Conservation (phyloP, 202 grass and related monocot species). For the Zizania palustris region DNA sequence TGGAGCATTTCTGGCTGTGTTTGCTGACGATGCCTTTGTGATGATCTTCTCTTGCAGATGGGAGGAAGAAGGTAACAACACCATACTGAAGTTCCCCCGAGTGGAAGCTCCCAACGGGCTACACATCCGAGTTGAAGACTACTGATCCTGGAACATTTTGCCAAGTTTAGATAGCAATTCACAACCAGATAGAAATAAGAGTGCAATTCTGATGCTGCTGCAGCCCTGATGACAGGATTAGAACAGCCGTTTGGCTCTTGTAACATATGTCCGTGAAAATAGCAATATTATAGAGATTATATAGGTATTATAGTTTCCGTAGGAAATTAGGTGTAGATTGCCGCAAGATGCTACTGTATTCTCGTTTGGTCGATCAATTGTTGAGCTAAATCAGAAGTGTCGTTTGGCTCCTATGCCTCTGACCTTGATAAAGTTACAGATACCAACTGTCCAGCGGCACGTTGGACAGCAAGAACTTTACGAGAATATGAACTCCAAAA, state of each 20-base stretch:
- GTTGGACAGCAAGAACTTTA: too few species aligned
- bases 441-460: background rate
- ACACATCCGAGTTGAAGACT: slow-evolving; percentile 66
- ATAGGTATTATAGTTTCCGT: slow-evolving; percentile 49
- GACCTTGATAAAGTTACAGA: slow-evolving; percentile 11
- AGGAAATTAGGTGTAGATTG: slow-evolving; percentile 41
- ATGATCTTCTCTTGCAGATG: slow-evolving; percentile 57
- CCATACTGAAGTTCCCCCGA: slow-evolving; percentile 82
- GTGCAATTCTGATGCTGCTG: slow-evolving; percentile 31
- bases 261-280: slow-evolving; percentile 43
- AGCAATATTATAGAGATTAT: slow-evolving; percentile 45
- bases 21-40: slow-evolving; percentile 8
- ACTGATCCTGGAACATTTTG: slow-evolving; percentile 52
- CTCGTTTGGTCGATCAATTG: slow-evolving; percentile 42
- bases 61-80: slow-evolving; percentile 73
- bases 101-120: slow-evolving; percentile 87
- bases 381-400: slow-evolving; percentile 33
- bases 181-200: slow-evolving; percentile 41
- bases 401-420: slow-evolving; percentile 32
- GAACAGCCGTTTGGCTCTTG: slow-evolving; percentile 40
- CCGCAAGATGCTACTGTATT: slow-evolving; percentile 46
- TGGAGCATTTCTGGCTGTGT: slow-evolving; percentile 2
- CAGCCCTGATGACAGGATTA: slow-evolving; percentile 42
- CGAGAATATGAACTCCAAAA: too few species aligned
- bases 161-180: slow-evolving; percentile 46